Base-by-base conservation (phyloP, 345 rosid species). In the Citrus medica region DNA sequence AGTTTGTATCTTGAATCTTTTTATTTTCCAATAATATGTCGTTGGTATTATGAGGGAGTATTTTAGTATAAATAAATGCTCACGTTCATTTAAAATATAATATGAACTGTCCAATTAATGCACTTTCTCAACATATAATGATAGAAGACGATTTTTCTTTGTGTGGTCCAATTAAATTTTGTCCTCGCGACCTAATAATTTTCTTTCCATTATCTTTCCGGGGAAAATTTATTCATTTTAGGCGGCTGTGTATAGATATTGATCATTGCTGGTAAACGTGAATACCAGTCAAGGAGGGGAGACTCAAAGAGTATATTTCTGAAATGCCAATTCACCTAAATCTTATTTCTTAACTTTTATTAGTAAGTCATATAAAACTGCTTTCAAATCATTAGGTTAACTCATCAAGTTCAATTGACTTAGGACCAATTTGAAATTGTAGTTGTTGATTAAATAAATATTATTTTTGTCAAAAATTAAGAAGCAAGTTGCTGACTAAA, bases 381-480 rank as follows among this genome's bases (percentile, higher is more conserved):
- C 0, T 46, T 46, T 4, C 14, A 46, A 46, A 46, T 46, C 51
- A 12, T 3, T 12, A 0, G 1, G 0, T 13, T 46, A 12, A 3
- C 3, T 46, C 1, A 0, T 46, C 5, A 46, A 3, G 5, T 1
- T 46, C 17, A 13, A 12, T 46, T 42, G 16, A 42, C 1, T 9
- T 9, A 2, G 0, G 10, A 0, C 0, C 3, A 38, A 9, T 38
- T 38, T 38, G 12, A 38, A 3, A 38, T 38, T 8, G 3, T 0
- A 1, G 3, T 9, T 1, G 3, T 38, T 38, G 3, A 8, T 2
- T 38, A 38, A 38, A 38, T 38, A 38, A 9, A 38, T 9, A 8
- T 0, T 38, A 2, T 38, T 38, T 38, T 9, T 38, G 7, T 0
- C 12, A 38, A 38, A 38, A 38, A 38, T 38, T 8, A 38, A 38